These are phyloP conservation scores for Sporothrix luriei DNA, from an alignment of 2,329 filamentous ascomycete genomes.

Conservation along the genomic window DNA sequence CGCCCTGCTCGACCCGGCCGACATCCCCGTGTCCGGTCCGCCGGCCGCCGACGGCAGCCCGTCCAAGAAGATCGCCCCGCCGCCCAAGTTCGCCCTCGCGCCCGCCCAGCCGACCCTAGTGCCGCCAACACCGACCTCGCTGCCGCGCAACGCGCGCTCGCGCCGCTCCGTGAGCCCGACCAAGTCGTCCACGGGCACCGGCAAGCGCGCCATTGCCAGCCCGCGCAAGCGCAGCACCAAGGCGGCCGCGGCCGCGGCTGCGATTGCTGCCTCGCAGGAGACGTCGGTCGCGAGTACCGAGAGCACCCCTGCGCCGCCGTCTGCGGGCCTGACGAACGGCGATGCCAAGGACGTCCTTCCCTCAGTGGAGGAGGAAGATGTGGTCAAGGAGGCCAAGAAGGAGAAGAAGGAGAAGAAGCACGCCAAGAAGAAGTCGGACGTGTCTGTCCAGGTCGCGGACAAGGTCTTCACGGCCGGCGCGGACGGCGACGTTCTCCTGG, in stretches of 20 bases:
- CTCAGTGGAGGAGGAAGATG: conserved; percentile 58
- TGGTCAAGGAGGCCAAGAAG: conserved; percentile 31
- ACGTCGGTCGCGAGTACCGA: conserved; percentile 42
- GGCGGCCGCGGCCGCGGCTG: conserved; percentile 39
- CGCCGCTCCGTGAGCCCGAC: conserved; percentile 62
- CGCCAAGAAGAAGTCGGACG: conserved; percentile 56
- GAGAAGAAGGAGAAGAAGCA: conserved; percentile 51
- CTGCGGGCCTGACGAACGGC: conserved; percentile 40
- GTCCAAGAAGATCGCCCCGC: conserved; percentile 75
- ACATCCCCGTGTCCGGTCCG: conserved; percentile 60
- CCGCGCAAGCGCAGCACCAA: conserved; percentile 58
- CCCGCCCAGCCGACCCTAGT: conserved; percentile 48
- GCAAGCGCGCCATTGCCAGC: conserved; percentile 51
- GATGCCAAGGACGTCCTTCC: conserved; percentile 53
- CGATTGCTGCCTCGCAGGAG: conserved; percentile 37
- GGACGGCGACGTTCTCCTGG: conserved; percentile 69
- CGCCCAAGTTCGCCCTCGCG: conserved; percentile 67
- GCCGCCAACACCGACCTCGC: conserved; percentile 53
- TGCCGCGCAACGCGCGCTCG: conserved; percentile 52
- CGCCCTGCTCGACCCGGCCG: conserved; percentile 85
- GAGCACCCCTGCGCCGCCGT: conserved; percentile 38
- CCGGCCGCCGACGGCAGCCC: conserved; percentile 59
- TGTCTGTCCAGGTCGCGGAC: conserved; percentile 48
- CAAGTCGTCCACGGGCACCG: conserved; percentile 45
- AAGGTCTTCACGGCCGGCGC: conserved; percentile 33